phyloP scores from a whole-genome alignment of 2,329 filamentous ascomycete genomes.

The Mariannaea elegans region DNA sequence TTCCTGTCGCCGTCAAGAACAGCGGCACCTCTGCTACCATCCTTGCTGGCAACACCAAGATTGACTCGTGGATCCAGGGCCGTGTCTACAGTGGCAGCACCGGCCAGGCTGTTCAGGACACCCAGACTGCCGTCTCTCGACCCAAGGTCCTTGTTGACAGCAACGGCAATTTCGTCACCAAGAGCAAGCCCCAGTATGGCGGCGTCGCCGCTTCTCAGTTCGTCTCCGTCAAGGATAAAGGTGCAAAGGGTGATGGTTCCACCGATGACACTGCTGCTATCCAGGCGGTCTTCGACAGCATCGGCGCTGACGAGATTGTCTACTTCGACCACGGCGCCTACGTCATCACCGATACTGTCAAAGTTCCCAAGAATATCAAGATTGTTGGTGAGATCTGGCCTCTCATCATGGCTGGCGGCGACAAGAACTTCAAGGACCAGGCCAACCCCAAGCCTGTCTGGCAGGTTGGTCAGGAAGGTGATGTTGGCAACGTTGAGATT shows the following conservation, averaged over 20 bases:
- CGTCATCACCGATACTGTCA: constrained; percentile 73
- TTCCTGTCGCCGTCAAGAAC: constrained; percentile 72
- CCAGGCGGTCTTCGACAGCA: constrained; percentile 78
- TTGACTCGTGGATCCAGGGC: constrained; percentile 82
- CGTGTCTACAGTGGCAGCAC: constrained; percentile 68
- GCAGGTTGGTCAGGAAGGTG: constrained; percentile 81
- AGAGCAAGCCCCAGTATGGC: constrained; percentile 90
- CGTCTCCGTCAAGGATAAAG: constrained; percentile 81
- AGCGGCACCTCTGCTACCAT: constrained; percentile 65
- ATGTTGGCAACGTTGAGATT: constrained; percentile 84
- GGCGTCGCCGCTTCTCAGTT: constrained; percentile 73
- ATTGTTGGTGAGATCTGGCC: constrained; percentile 95
- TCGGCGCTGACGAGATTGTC: constrained; percentile 70
- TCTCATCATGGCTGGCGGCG: constrained; percentile 83
- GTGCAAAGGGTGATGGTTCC: constrained; percentile 86
- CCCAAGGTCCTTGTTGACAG: constrained; percentile 71
- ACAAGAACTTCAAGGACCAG: constrained; percentile 75
- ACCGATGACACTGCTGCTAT: constrained; percentile 90
- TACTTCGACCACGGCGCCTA: constrained; percentile 83
- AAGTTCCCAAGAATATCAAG: constrained; percentile 80
- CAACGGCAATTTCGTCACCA: constrained; percentile 78
- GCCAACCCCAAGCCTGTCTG: constrained; percentile 84
- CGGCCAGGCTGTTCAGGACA: constrained; percentile 66
- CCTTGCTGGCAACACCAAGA: constrained; percentile 73
- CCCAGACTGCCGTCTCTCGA: constrained; percentile 65